Base-by-base conservation (phyloP, 331 rosid species). In the Phaseolus coccineus region DNA sequence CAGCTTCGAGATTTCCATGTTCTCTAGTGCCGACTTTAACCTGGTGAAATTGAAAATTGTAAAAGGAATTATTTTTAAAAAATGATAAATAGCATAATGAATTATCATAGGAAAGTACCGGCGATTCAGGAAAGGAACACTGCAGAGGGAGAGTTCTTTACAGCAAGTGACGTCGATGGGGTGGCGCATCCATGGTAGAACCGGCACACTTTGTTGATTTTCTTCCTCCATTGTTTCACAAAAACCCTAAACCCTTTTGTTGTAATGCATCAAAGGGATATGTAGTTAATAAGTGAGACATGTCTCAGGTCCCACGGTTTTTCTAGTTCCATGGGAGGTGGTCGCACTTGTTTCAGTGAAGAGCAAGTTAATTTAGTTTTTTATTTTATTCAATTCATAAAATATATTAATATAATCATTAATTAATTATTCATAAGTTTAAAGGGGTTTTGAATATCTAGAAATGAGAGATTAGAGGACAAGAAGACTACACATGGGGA, bases 101-200 rank as follows among this genome's bases (percentile, higher is more conserved):
- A 0, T 4, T 48, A 47, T 37, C 2, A 19, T 44, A 74, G 39
- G 44, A 27, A 9, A n/a, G 46, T 4, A 81, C 85, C 35, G 61
- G 27, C 89, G 83, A 30, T 91, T 85, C 52, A 94, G 84, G 61
- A 66, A 78, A 73, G 98, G 98, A 19, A 90, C 86, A 61, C 75
- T 81, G 79, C 74, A 5, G 0, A 90, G 84, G 2, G 91, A 81
- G 51, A 87, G 82, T 44, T 86, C 72, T 80, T 86, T 74, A 13
- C 81, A 39, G 80, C 75, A 85, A 55, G 81, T 75, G 13, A 91
- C 85, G 66, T 94, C 94, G 1, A 94, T 69, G 1, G 98, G 97
- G 82, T 87, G 82, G 80, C 97, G 90, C 97, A 94, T 91, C 98
- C 98, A 91, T 89, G 94, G 96, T 51, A 94, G 51, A 50, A 86